Evolutionary conservation across 2,329 filamentous ascomycete genomes (phyloP), one percentile per base, ranked within the genome.

Genomic region (Triangularia setosa): DNA sequence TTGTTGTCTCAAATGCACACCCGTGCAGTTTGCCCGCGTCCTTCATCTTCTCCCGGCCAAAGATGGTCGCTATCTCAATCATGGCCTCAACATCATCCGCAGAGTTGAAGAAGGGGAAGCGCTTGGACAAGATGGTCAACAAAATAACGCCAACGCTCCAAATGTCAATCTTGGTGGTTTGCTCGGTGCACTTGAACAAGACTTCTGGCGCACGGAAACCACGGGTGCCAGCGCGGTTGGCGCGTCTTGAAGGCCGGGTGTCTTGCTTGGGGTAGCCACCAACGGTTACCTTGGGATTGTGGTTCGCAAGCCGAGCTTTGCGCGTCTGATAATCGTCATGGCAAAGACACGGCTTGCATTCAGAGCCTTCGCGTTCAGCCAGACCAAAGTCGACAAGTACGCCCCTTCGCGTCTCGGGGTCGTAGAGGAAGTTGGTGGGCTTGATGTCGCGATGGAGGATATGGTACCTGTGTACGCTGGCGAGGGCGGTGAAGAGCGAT

Each of bases 311-410:
- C 87, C 78, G 77, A 75, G 14, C 87, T 65, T 88, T 87, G 64
- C 92, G 88, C 23, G 87, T 83, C 21, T 84, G 79, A 16, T 82
- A 75, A 12, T 83, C 77, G 65, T 93, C 86, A 66, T 89, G 87
- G 77, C 94, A 98, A n/a, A 91, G 80, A 74, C 94, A 98, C 1
- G 88, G 88, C 72, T 91, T 90, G 74, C 82, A 85, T 60, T 96
- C 92, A 24, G 87, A 87, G 23, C 91, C 89, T 73, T 92, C 87
- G 59, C 88, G 83, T 79, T 99, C 95, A 35, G 95, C 95, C 16
- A 99, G 85, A n/a, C 95, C 95, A 79, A 99, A 99, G 74, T 99
- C 95, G n/a, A 99, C 95, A 0, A 99, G 84, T 1, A 99, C 94
- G 48, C 95, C 95, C 62, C 91, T 88, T 71, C 89, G 87, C 53